phyloP scores from a whole-genome alignment of 129 eudicot genomes.

The Tanacetum coccineum region DNA sequence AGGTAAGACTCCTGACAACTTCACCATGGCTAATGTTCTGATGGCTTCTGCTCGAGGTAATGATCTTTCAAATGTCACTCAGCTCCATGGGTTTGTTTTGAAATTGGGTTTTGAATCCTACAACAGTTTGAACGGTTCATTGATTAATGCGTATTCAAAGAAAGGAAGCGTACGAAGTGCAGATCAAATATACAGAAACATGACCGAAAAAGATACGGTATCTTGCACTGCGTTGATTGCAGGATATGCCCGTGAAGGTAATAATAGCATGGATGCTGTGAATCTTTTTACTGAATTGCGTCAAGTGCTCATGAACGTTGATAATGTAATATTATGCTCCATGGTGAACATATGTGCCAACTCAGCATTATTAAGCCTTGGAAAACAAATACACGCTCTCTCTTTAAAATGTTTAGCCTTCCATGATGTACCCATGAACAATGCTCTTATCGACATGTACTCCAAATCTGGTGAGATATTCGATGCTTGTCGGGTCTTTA shows the following conservation, averaged over 20 bases:
- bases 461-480: constrained; percentile 64
- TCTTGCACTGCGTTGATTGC: constrained; percentile 67
- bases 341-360: constrained; percentile 68
- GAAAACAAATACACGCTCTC: constrained; percentile 55
- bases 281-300: constrained; percentile 48
- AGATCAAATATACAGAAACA: constrained; percentile 36
- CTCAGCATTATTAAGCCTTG: constrained; percentile 43
- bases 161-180: constrained; percentile 49
- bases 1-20: constrained; percentile 63
- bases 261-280: constrained; percentile 35
- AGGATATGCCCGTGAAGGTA: constrained; percentile 54
- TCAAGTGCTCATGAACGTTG: constrained; percentile 32
- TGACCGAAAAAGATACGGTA: constrained; percentile 42
- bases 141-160: constrained; percentile 62
- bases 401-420: constrained; percentile 40
- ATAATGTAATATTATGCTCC: constrained; percentile 51
- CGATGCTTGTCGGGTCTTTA: constrained; percentile 41
- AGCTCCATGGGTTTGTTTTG: constrained; percentile 43
- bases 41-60: constrained; percentile 32
- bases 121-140: constrained; percentile 43
- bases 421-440: constrained; percentile 47
- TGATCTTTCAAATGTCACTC: constrained; percentile 31
- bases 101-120: constrained; percentile 50
- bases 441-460: constrained; percentile 75
- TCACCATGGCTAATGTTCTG: constrained; percentile 55